Conservation (phyloP, 2,329 filamentous ascomycete genomes). For the Colletotrichum agaves region DNA sequence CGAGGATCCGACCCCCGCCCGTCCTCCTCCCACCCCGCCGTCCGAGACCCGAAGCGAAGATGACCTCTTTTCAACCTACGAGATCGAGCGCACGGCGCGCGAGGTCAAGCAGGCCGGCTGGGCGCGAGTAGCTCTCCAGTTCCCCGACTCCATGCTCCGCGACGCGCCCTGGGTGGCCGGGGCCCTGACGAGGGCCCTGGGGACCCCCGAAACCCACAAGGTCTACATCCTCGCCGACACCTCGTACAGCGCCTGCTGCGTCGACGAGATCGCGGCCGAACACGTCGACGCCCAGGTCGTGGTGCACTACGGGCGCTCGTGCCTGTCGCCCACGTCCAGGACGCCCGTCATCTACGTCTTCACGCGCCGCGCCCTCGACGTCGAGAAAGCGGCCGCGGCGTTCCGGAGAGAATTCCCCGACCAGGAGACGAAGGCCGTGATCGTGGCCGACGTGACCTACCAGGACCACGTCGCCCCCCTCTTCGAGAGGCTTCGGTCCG, state of each 20-base stretch:
- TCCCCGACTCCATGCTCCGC: constrained; percentile 90
- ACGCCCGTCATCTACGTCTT: constrained; percentile 93
- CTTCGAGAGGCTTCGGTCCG: constrained; percentile 60
- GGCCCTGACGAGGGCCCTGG: constrained; percentile 58
- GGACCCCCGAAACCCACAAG: constrained; percentile 43
- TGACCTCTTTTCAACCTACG: constrained; percentile 82
- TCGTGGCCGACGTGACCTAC: constrained; percentile 93
- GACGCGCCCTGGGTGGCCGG: constrained; percentile 86
- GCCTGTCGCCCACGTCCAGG: constrained; percentile 87
- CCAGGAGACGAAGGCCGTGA: constrained; percentile 71
- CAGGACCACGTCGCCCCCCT: constrained; percentile 76
- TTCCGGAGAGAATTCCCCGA: constrained; percentile 78
- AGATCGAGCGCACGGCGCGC: constrained; percentile 80
- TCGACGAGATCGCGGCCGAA: constrained; percentile 96
- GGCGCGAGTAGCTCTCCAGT: constrained; percentile 87
- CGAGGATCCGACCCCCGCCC: constrained; percentile 58
- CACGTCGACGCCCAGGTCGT: constrained; percentile 91
- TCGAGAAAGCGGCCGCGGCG: constrained; percentile 62
- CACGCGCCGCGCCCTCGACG: constrained; percentile 76
- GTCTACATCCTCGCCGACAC: constrained; percentile 94
- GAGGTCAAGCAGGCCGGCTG: constrained; percentile 81
- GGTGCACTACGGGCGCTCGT: constrained; percentile 93
- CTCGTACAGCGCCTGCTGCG: constrained; percentile 96
- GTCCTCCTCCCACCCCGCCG: constrained; percentile 39
- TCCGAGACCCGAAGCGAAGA: constrained; percentile 63